These are phyloP conservation scores for Pleurotus ostreatus DNA, from an alignment of 768 basidiomycete species.

Conservation along the genomic window DNA sequence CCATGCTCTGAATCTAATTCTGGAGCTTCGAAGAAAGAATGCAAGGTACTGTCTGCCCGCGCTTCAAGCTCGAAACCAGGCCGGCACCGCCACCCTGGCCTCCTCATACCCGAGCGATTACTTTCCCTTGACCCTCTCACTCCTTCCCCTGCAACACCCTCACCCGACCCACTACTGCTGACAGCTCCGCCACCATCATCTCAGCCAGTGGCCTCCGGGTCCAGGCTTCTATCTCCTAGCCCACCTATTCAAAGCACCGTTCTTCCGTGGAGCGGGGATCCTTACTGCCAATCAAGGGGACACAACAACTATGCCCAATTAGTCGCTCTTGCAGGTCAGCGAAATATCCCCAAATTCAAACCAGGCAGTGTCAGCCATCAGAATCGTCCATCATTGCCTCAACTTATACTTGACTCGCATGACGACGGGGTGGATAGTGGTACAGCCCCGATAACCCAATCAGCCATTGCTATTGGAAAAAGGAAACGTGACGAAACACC, in stretches of 20 bases:
- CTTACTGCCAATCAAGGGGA: neutral
- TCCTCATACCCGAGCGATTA: neutral
- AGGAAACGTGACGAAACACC: neutral
- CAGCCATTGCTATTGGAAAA: neutral
- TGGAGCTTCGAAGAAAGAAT: neutral
- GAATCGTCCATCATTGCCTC: neutral
- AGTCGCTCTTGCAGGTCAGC: conserved; percentile 1
- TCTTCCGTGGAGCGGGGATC: neutral
- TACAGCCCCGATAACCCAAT: neutral
- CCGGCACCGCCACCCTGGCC: neutral
- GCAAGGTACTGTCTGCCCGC: neutral
- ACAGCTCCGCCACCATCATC: neutral
- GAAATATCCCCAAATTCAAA: conserved; percentile 1
- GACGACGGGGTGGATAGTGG: neutral
- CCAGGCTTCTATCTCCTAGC: neutral
- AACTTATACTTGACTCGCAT: no score
- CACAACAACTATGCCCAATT: conserved; percentile 2
- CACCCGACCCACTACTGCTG: conserved; percentile 4
- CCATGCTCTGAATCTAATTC: neutral
- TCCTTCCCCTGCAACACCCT: conserved; percentile 3
- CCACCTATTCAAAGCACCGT: neutral
- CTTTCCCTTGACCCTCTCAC: neutral
- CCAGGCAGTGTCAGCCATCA: neutral
- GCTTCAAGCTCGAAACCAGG: neutral
- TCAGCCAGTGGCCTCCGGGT: neutral